Percentiles rank a stretch among this genome's conserved stretches.
Conservation (phyloP, 345 rosid species). For the Heritiera littoralis region DNA sequence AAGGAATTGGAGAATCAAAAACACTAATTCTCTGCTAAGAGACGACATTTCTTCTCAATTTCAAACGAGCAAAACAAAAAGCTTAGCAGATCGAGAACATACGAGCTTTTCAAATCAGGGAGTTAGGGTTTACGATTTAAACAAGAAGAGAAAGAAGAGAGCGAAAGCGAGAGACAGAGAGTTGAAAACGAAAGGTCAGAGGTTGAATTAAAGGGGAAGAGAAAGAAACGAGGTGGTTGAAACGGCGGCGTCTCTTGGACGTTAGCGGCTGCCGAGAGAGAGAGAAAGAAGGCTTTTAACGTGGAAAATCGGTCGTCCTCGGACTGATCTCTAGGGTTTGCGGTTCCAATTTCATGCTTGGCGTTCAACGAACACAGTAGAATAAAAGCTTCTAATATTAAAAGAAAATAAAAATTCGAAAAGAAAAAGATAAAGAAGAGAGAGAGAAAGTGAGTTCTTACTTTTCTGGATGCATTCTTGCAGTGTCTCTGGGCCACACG, state of each 20-base stretch:
- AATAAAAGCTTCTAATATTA: conserved; percentile 14
- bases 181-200: neutral
- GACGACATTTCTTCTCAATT: conserved; percentile 48
- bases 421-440: conserved; percentile 41
- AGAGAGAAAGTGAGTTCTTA: conserved; percentile 41
- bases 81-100: neutral
- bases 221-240: neutral
- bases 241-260: conserved; percentile 18
- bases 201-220: neutral
- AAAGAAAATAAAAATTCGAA: neutral
- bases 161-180: neutral
- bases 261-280: neutral
- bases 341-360: conserved; percentile 32
- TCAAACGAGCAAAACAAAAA: neutral
- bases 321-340: conserved; percentile 37
- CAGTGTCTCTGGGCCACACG: conserved; percentile 31
- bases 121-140: conserved; percentile 13
- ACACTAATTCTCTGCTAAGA: conserved; percentile 72
- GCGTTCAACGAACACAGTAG: conserved; percentile 38
- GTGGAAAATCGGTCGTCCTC: conserved; percentile 1
- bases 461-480: conserved; percentile 60
- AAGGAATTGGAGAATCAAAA: conserved; percentile 71
- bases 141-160: neutral
- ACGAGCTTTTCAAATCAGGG: neutral
- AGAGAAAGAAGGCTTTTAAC: neutral